Evolutionary conservation across 208 protist genomes (phyloP), one percentile per base, ranked within the genome.

Genomic region (Leishmania gerbilli): DNA sequence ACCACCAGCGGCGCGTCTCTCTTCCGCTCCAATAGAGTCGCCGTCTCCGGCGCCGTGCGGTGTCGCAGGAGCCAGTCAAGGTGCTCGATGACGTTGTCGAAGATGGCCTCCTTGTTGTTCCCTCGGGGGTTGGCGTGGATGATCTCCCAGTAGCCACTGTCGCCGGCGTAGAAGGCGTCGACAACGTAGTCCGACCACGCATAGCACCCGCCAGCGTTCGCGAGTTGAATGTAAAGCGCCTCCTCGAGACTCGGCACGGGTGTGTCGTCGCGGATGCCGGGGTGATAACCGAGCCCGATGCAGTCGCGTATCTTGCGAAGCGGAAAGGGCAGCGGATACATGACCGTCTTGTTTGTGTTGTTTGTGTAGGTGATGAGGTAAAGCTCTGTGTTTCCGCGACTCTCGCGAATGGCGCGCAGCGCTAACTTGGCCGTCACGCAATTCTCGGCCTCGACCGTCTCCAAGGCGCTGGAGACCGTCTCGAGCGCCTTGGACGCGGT

Each of bases 181-280:
- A 96, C 92, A 47, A 91, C 83, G 74, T 94, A 94, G 85, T 97
- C 92, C 8, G 92, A 95, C 94, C 94, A 97, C 58, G 85, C 94
- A 74, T 87, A 95, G 69, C 87, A 92, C 34, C 94, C 94, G 3
- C 94, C 94, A 24, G 88, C 88, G 79, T 97, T 97, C 31, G 89
- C 94, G 24, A 97, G 79, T 45, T 87, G 86, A 81, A 97, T 91
- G 58, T 88, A 92, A 60, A 97, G 81, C 37, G 87, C 68, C 49
- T 92, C 83, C 56, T 89, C 89, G 7, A 97, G 87, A 31, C 56
- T 71, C 0, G 68, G 77, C 40, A 55, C 62, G 42, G 56, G 21
- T 17, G 71, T n/a, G 42, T 24, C 67, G 19, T 34, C 37, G 17
- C 31, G 55, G 31, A 9, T 55, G 27, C n/a, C 62, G 21, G 76